Evolutionary conservation across 169 alveolate genomes (phyloP).

Genomic region (Eimeria sp.): DNA sequence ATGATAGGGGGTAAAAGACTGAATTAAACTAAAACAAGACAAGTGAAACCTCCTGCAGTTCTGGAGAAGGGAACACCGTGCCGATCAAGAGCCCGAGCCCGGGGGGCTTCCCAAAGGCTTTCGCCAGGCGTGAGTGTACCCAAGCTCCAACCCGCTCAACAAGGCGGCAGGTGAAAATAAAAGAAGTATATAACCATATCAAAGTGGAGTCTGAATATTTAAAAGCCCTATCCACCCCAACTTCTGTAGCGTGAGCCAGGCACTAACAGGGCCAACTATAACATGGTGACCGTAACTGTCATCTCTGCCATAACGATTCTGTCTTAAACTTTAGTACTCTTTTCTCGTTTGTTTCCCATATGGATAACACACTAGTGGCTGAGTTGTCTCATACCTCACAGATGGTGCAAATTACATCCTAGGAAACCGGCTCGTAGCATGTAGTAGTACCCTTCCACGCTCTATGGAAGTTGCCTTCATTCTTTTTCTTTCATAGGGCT

Average conservation of each 20-base stretch:
- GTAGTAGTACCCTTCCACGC: background rate
- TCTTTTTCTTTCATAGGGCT: background rate
- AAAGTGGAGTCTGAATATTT: background rate
- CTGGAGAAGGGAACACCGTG: background rate
- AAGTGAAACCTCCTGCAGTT: background rate
- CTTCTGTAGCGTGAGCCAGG: too few relatives aligned
- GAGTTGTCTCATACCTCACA: background rate
- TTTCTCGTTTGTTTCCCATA: background rate
- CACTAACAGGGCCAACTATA: background rate
- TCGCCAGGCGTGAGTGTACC: background rate
- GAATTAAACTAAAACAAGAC: background rate
- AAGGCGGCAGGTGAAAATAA: background rate
- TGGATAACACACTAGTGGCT: background rate
- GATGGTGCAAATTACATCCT: background rate
- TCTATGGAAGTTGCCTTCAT: background rate
- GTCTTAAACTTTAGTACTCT: background rate
- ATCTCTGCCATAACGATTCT: background rate
- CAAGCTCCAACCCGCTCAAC: background rate
- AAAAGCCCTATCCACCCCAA: background rate
- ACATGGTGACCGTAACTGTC: background rate
- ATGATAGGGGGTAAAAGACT: background rate
- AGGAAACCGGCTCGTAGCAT: background rate
- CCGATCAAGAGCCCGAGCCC: background rate
- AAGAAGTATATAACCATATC: background rate
- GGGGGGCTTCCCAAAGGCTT: slow-evolving; percentile 14